phyloP scores from a whole-genome alignment of 2,329 filamentous ascomycete genomes.

The Sclerotinia sclerotiorum region DNA sequence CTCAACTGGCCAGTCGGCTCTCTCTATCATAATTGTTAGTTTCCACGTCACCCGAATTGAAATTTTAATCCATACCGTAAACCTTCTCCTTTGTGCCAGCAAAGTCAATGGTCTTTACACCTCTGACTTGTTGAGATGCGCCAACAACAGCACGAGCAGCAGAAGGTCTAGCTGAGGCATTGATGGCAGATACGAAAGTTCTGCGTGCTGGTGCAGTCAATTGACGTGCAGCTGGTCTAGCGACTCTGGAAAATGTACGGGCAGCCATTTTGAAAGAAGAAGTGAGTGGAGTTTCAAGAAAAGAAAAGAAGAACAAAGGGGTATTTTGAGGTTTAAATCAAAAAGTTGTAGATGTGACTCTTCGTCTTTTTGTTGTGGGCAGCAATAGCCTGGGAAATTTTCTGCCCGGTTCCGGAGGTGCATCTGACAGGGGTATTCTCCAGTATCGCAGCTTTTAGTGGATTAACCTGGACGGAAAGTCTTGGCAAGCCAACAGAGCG shows the following conservation, averaged over 20 bases:
- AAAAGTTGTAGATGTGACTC: slow-evolving; percentile 19
- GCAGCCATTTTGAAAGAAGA: slow-evolving; percentile 65
- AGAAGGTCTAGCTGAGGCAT: slow-evolving; percentile 54
- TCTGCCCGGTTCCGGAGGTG: slow-evolving; percentile 16
- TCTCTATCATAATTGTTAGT: slow-evolving; percentile 60
- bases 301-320: slow-evolving; percentile 16
- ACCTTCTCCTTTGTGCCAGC: slow-evolving; percentile 90
- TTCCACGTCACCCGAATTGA: slow-evolving; percentile 14
- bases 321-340: slow-evolving; percentile 23
- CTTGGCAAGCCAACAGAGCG: slow-evolving; percentile 14
- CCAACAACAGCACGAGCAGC: slow-evolving; percentile 49
- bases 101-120: slow-evolving; percentile 99
- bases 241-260: slow-evolving; percentile 68
- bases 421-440: slow-evolving; percentile 18
- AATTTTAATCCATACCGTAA: slow-evolving; percentile 64
- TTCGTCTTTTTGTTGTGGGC: slow-evolving; percentile 17
- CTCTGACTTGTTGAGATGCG: slow-evolving; percentile 61
- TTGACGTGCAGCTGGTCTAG: slow-evolving; percentile 65
- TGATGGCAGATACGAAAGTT: slow-evolving; percentile 61
- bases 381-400: slow-evolving; percentile 15
- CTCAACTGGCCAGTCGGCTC: slow-evolving; percentile 96
- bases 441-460: slow-evolving; percentile 4
- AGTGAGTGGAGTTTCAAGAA: slow-evolving; percentile 29
- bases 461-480: not conserved
- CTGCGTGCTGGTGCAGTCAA: slow-evolving; percentile 61